Conservation (phyloP, 192 early-diverging fungal species). For the Chytriomyces confervae region DNA sequence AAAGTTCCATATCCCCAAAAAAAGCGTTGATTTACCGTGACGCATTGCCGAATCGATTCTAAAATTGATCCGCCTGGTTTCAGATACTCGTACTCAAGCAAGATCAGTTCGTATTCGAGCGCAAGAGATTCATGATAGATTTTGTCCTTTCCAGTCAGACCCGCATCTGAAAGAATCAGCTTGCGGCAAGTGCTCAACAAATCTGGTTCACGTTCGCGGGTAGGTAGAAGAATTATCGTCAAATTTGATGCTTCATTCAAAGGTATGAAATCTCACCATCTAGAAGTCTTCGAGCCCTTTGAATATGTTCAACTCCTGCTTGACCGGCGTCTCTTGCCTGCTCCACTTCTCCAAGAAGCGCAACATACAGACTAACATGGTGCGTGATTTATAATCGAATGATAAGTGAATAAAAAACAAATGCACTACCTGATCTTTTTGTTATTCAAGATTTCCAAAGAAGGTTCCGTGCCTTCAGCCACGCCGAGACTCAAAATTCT, state of each 20-base stretch:
- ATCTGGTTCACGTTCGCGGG: not conserved
- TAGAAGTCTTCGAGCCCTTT: not conserved
- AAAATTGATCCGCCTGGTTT: not conserved
- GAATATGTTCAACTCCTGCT: constrained; percentile 12
- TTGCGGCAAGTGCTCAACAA: not conserved
- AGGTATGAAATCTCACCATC: not conserved
- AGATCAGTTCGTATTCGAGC: constrained; percentile 27
- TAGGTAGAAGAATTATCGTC: not conserved
- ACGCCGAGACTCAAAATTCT: not conserved
- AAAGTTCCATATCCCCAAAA: no score
- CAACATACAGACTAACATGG: constrained; percentile 3
- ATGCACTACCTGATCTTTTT: constrained; percentile 15
- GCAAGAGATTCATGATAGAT: constrained; percentile 13
- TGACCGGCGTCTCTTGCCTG: constrained; percentile 15
- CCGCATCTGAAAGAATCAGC: not conserved
- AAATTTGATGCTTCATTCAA: not conserved
- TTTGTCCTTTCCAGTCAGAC: constrained; percentile 10
- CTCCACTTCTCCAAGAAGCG: constrained; percentile 19
- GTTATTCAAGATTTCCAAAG: not conserved
- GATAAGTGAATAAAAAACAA: not conserved
- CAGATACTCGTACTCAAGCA: constrained; percentile 21
- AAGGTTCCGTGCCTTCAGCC: not conserved
- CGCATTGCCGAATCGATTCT: not conserved
- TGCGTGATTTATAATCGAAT: not conserved
- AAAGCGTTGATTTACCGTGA: constrained; percentile 1